Base-by-base conservation (phyloP, 2,329 filamentous ascomycete species). In the Cladosporium sp. region DNA sequence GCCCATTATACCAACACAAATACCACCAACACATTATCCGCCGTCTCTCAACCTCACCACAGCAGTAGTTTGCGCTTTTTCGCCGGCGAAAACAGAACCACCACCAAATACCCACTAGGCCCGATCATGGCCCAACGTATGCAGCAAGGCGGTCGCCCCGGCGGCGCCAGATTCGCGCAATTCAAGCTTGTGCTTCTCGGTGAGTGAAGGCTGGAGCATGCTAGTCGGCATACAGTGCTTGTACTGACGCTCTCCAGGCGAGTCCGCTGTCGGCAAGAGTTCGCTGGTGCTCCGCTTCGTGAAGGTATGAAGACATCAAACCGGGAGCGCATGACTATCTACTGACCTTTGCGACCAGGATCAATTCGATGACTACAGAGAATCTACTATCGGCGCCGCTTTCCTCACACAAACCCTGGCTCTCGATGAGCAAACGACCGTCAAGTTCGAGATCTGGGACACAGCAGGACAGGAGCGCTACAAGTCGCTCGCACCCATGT, bases 391-490 rank as follows among this genome's bases (percentile, higher is more conserved):
- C 73, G 92, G 93, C 72, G 93, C 94, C 62, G 94, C 94, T 60
- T 98, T 98, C 79, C 82, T 98, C 60, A 98, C 93, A 64, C 93
- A 98, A 74, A 98, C 93, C 61, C 96, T 98, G 70, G 92, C 92
- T 52, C 86, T 98, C 72, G 92, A 97, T 70, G 93, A 97, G 68
- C 93, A 84, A 72, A 97, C 93, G 53, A 98, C 93, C 50, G 92
- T 98, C 73, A 98, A 98, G 78, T 98, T 98, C 67, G 93, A 98
- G 74, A 98, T 98, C 68, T 98, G 93, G 91, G 91, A 96, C 73
- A 98, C 93, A 8, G 93, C 93, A 56, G 93, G 93, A 57, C 93
- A 98, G 75, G 93, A 98, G 74, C 84, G 94, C 67, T 98, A 97
- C 81, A 97, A 97, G 79, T 97, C 93, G 11, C 79, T 98, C 59